Percentiles rank a stretch among this genome's conserved stretches.
These are phyloP conservation scores for Aspergillus neotritici DNA, from an alignment of 2,329 filamentous ascomycete species.

Conservation along the genomic window DNA sequence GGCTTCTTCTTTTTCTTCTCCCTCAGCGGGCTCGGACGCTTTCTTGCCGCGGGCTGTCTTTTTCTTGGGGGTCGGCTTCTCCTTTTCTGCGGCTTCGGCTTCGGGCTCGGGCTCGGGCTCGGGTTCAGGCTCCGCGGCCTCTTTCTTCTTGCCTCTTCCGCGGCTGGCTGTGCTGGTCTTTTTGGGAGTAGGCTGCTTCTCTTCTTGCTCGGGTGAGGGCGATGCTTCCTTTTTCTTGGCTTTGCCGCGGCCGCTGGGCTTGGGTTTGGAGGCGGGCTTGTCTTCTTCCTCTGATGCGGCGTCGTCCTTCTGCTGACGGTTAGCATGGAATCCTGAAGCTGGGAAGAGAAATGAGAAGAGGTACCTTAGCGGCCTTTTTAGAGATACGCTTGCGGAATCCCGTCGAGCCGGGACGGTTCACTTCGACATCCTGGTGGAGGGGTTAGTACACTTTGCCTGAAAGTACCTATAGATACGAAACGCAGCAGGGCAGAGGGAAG, in stretches of 20 bases:
- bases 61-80: conserved; percentile 11
- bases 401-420: conserved; percentile 62
- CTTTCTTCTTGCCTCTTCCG: no score
- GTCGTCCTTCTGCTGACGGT: conserved; percentile 9
- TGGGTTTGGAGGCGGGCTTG: conserved; percentile 11
- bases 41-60: conserved; percentile 15
- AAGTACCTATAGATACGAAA: not conserved
- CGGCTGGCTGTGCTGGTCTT: conserved; percentile 2
- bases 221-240: conserved; percentile 14
- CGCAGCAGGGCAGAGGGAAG: not conserved
- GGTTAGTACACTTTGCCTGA: conserved; percentile 4
- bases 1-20: conserved; percentile 6
- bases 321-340: conserved; percentile 6
- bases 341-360: not conserved
- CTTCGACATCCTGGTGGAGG: conserved; percentile 60
- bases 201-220: conserved; percentile 14
- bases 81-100: not conserved
- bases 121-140: not conserved
- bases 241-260: conserved; percentile 14
- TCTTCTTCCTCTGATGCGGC: conserved; percentile 8
- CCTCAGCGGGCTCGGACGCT: conserved; percentile 1
- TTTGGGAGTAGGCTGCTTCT: conserved; percentile 10
- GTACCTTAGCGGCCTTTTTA: conserved; percentile 29
- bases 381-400: conserved; percentile 52
- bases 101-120: not conserved